phyloP scores from a whole-genome alignment of 2,329 filamentous ascomycete species.

The Cladosporium sp. region DNA sequence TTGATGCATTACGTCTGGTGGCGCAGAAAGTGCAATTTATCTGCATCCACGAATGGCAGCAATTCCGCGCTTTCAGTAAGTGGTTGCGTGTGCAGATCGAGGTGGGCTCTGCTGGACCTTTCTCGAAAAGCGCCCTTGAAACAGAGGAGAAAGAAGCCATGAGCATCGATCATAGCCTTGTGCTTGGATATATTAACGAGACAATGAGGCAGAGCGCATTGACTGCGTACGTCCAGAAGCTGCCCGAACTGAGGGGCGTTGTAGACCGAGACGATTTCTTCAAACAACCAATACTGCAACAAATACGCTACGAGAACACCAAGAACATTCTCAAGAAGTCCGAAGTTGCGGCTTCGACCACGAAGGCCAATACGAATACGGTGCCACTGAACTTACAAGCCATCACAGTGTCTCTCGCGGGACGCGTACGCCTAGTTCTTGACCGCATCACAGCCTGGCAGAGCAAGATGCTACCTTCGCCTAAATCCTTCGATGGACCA shows the following conservation, averaged over 20 bases:
- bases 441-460: slow-evolving; percentile 43
- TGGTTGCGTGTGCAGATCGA: slow-evolving; percentile 87
- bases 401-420: slow-evolving; percentile 22
- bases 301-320: slow-evolving; percentile 21
- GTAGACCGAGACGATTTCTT: slow-evolving; percentile 19
- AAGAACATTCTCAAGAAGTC: slow-evolving; percentile 17
- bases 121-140: slow-evolving; percentile 60
- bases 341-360: slow-evolving; percentile 6
- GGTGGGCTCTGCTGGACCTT: slow-evolving; percentile 62
- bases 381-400: slow-evolving; percentile 26
- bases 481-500: not conserved
- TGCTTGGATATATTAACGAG: slow-evolving; percentile 73
- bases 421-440: slow-evolving; percentile 22
- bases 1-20: slow-evolving; percentile 71
- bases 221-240: slow-evolving; percentile 22
- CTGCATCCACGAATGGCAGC: slow-evolving; percentile 69
- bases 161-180: slow-evolving; percentile 64
- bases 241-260: slow-evolving; percentile 40
- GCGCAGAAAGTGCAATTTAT: slow-evolving; percentile 68
- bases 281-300: slow-evolving; percentile 11
- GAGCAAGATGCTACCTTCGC: slow-evolving; percentile 25
- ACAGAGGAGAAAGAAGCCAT: slow-evolving; percentile 71
- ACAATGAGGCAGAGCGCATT: slow-evolving; percentile 32
- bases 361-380: not conserved
- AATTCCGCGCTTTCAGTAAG: slow-evolving; percentile 72